Evolutionary conservation across 2,329 filamentous ascomycete genomes (phyloP).

Genomic region (Aspergillus felis): DNA sequence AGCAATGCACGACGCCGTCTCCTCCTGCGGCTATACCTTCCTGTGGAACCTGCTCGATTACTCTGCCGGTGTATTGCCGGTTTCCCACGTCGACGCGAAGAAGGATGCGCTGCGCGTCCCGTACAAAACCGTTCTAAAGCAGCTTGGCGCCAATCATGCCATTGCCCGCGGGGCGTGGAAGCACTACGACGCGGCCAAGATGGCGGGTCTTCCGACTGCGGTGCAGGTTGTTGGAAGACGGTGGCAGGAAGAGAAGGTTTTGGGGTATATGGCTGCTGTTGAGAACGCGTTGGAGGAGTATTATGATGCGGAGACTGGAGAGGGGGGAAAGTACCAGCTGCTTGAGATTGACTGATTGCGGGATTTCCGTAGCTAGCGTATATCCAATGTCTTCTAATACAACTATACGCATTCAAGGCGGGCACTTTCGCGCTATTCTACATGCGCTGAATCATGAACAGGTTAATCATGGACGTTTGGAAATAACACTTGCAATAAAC

Average conservation of each 20-base stretch:
- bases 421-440: too few species aligned
- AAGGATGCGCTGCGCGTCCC: conserved; percentile 63
- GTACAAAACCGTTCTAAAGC: conserved; percentile 33
- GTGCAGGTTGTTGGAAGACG: conserved; percentile 78
- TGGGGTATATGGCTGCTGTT: conserved; percentile 73
- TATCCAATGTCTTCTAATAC: too few species aligned
- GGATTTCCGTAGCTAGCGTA: too few species aligned
- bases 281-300: conserved; percentile 65
- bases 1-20: conserved; percentile 80
- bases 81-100: conserved; percentile 73
- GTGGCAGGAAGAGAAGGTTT: conserved; percentile 82
- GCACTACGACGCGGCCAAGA: conserved; percentile 74
- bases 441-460: too few species aligned
- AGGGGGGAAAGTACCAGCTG: conserved; percentile 33
- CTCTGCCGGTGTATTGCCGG: conserved; percentile 73
- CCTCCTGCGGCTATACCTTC: conserved; percentile 89
- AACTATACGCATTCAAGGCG: too few species aligned
- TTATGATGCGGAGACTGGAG: conserved; percentile 27
- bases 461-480: too few species aligned
- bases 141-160: conserved; percentile 60
- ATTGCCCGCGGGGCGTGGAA: conserved; percentile 81
- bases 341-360: conserved; percentile 33
- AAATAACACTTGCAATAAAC: too few species aligned
- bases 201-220: conserved; percentile 84
- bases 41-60: conserved; percentile 93